These are phyloP conservation scores for Cercospora sp. DNA, from an alignment of 2,329 filamentous ascomycete genomes.

Conservation along the genomic window DNA sequence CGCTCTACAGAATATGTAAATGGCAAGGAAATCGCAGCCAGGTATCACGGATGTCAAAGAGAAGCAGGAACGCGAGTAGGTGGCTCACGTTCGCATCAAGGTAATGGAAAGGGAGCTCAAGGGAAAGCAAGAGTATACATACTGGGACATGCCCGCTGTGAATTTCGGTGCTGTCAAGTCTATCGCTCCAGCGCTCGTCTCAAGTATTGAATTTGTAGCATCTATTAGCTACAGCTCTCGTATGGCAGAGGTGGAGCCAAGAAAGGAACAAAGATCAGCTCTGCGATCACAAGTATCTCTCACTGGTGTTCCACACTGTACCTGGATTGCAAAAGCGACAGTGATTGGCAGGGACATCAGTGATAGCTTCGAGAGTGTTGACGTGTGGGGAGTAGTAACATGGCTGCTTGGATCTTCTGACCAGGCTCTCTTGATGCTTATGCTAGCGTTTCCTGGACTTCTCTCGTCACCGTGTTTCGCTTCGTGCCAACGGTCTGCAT, in stretches of 20 bases:
- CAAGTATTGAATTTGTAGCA: not conserved
- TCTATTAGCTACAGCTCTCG: not conserved
- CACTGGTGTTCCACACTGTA: not conserved
- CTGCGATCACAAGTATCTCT: not conserved
- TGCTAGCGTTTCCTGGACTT: not conserved
- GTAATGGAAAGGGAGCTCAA: no score
- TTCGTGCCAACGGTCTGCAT: not conserved
- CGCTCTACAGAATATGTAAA: no score
- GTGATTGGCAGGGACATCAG: not conserved
- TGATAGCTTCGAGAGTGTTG: not conserved
- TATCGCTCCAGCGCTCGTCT: not conserved
- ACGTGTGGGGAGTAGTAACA: not conserved
- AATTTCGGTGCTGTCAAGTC: not conserved
- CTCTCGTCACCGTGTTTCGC: no score
- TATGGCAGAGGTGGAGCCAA: not conserved
- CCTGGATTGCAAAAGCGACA: not conserved
- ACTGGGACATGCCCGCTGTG: not conserved
- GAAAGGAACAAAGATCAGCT: not conserved
- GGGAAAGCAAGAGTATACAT: no score
- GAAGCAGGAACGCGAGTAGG: no score
- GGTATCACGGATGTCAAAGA: no score
- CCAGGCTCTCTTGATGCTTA: not conserved
- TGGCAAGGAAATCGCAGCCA: no score
- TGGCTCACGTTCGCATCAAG: no score
- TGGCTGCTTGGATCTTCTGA: not conserved